Evolutionary conservation across 1,139 yeast genomes (phyloP).

Genomic region (Yamadazyma blattariae): DNA sequence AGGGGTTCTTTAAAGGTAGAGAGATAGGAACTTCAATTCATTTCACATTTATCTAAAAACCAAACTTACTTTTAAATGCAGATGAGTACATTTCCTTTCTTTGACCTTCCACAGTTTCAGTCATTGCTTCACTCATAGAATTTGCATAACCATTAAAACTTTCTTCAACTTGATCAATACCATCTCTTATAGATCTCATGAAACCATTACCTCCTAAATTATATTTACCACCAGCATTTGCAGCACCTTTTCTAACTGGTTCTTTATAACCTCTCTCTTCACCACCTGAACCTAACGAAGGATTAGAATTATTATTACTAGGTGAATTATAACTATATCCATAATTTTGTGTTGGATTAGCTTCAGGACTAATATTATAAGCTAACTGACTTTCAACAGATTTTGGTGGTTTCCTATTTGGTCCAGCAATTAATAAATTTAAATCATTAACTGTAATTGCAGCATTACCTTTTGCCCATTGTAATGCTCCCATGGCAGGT

Average conservation of each 20-base stretch:
- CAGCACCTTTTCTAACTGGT: conserved; percentile 35
- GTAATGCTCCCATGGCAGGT: conserved; percentile 76
- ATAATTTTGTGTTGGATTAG: conserved; percentile 34
- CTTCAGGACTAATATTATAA: conserved; percentile 49
- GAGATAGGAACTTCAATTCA: no score
- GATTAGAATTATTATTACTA: neutral
- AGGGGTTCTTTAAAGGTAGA: no score
- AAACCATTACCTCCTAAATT: conserved; percentile 24
- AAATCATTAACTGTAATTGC: conserved; percentile 52
- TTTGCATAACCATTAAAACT: conserved; percentile 58
- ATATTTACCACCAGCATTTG: conserved; percentile 15
- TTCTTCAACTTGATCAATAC: conserved; percentile 55
- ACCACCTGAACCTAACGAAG: neutral
- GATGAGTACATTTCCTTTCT: conserved; percentile 52
- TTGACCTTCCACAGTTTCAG: conserved; percentile 48
- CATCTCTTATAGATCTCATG: conserved; percentile 49
- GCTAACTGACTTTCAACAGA: conserved; percentile 58
- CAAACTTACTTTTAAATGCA: conserved; percentile 53
- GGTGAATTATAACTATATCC: conserved; percentile 18
- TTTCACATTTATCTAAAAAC: conserved; percentile 32
- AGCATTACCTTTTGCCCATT: conserved; percentile 80
- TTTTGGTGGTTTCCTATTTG: conserved; percentile 52
- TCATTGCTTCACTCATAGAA: conserved; percentile 51
- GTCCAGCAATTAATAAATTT: conserved; percentile 57
- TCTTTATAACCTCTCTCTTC: conserved; percentile 43